Evolutionary conservation across 176 grass and related monocot species (phyloP).

Genomic region (Thalia dealbata): DNA sequence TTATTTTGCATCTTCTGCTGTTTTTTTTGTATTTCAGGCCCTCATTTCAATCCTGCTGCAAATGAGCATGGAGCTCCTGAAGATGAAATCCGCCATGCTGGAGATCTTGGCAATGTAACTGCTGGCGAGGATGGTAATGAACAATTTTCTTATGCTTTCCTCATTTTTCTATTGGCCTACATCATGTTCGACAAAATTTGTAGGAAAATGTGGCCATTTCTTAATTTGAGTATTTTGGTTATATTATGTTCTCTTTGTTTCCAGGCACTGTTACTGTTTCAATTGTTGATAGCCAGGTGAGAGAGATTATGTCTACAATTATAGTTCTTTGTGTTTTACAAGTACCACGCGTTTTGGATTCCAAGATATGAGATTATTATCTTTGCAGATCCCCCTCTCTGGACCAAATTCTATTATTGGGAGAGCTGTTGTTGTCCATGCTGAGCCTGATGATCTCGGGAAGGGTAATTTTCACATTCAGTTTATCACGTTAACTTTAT

Average conservation of each 20-base stretch:
- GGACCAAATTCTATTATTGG: conserved; percentile 19
- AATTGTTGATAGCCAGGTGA: conserved; percentile 19
- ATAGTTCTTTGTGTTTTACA: neutral
- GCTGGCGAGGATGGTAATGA: conserved; percentile 49
- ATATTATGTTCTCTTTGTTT: neutral
- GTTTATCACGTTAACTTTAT: neutral
- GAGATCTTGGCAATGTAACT: conserved; percentile 74
- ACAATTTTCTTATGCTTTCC: neutral
- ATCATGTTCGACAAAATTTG: neutral
- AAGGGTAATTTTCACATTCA: conserved; percentile 7
- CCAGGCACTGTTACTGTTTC: conserved; percentile 9
- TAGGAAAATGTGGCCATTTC: neutral
- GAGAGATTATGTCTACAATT: neutral
- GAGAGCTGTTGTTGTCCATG: conserved; percentile 23
- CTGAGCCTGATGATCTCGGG: conserved; percentile 21
- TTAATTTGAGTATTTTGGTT: neutral
- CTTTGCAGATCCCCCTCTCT: conserved; percentile 12
- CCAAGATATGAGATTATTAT: neutral
- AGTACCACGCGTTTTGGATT: neutral
- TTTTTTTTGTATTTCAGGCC: conserved; percentile 27
- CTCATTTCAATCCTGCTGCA: conserved; percentile 62
- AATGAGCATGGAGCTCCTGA: conserved; percentile 73
- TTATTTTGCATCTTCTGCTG: neutral
- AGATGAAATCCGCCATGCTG: conserved; percentile 62
- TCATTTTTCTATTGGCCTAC: neutral